Conservation (phyloP, 2,329 filamentous ascomycete species). For the Fusarium ramigenum region DNA sequence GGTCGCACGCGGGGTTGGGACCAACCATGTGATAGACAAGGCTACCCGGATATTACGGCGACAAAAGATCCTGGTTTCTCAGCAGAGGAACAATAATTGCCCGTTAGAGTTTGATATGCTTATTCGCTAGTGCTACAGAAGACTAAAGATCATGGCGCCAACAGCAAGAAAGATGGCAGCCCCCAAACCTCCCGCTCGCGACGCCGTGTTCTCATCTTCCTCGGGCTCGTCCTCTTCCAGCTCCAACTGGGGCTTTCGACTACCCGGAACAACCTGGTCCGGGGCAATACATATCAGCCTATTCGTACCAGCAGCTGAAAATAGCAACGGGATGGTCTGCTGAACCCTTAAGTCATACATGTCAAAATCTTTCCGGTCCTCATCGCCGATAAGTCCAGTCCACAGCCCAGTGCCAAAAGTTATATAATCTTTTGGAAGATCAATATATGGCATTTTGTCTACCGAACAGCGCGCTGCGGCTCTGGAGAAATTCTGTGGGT, state of each 20-base stretch:
- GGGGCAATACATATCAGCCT: background rate
- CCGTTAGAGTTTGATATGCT: background rate
- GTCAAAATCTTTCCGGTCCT: background rate
- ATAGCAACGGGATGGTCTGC: background rate
- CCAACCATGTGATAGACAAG: background rate
- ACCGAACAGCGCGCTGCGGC: background rate
- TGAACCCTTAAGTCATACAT: background rate
- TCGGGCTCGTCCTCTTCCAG: background rate
- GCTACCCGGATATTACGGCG: background rate
- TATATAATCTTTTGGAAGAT: background rate
- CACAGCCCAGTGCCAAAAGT: rapidly evolving
- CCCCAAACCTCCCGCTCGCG: background rate
- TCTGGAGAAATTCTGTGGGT: rapidly evolving
- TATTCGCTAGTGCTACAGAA: background rate
- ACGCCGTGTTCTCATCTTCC: background rate
- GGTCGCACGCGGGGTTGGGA: background rate
- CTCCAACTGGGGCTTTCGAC: background rate
- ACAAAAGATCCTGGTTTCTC: background rate
- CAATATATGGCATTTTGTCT: background rate
- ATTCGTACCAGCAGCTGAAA: background rate
- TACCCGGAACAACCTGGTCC: background rate
- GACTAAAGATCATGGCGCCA: background rate
- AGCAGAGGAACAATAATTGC: background rate
- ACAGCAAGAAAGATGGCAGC: background rate
- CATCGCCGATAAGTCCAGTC: background rate